A percentile compares a stretch with the other conserved stretches of the same genome.
Evolutionary conservation across 345 rosid genomes (phyloP).

Genomic region (Ailanthus altissimus): DNA sequence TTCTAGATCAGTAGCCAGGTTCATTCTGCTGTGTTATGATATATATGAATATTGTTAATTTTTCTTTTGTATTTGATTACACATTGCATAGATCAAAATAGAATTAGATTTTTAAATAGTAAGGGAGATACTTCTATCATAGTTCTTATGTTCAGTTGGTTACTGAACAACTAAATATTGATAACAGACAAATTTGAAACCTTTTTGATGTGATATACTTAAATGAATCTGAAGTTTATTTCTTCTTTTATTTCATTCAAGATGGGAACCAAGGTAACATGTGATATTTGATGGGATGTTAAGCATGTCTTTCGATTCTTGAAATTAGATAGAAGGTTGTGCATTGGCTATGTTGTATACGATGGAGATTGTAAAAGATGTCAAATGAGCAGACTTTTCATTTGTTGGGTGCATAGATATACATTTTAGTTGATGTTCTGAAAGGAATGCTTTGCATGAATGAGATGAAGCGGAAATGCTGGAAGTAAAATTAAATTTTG

Average conservation of each 20-base stretch:
- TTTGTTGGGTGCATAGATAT: background rate
- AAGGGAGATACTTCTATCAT: background rate
- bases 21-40: constrained; percentile 12
- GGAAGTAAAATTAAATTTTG: background rate
- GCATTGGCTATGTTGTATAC: background rate
- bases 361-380: background rate
- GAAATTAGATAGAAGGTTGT: background rate
- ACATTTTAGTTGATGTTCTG: no score
- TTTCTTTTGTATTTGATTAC: background rate
- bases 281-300: background rate
- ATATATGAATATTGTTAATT: background rate
- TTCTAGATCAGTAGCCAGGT: constrained; percentile 53
- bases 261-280: background rate
- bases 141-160: background rate
- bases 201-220: background rate
- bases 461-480: background rate
- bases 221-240: background rate
- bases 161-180: background rate
- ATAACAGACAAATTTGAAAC: background rate
- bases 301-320: background rate
- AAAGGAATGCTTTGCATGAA: no score
- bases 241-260: background rate
- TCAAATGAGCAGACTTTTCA: background rate
- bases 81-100: background rate
- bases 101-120: background rate